Conservation (phyloP, 2,329 filamentous ascomycete species). For the Neocatenulostroma microsporum region DNA sequence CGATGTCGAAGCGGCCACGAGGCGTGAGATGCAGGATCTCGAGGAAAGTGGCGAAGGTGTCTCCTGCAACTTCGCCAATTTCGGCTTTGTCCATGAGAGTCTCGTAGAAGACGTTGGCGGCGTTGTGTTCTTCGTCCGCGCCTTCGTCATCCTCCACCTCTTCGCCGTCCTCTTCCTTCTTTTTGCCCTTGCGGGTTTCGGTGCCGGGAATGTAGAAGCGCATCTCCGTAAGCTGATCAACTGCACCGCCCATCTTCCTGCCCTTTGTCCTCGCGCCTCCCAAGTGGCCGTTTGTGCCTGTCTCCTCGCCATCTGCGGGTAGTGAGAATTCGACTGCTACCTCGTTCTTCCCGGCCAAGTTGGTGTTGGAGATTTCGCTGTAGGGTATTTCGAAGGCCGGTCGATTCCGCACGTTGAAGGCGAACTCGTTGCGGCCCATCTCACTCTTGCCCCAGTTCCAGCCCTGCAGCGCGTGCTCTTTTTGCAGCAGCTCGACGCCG, state of each 20-base stretch:
- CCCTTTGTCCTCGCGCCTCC: constrained; percentile 69
- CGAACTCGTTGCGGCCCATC: constrained; percentile 87
- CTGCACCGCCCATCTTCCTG: constrained; percentile 80
- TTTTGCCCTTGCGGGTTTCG: constrained; percentile 63
- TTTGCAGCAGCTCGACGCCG: constrained; percentile 81
- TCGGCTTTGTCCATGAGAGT: constrained; percentile 97
- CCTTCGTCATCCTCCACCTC: constrained; percentile 51
- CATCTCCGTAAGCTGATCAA: constrained; percentile 96
- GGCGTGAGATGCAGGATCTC: constrained; percentile 96
- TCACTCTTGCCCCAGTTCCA: constrained; percentile 99
- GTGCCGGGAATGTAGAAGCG: constrained; percentile 96
- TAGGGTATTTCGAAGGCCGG: constrained; percentile 96
- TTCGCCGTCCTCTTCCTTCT: constrained; percentile 63
- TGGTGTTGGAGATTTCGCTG: constrained; percentile 95
- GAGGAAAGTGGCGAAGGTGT: constrained; percentile 94
- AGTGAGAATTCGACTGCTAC: constrained; percentile 91
- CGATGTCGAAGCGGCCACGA: constrained; percentile 97
- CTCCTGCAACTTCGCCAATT: constrained; percentile 97
- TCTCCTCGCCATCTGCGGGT: constrained; percentile 61
- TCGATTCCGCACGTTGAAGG: constrained; percentile 94
- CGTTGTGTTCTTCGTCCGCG: constrained; percentile 74
- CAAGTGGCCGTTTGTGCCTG: constrained; percentile 63
- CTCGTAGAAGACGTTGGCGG: constrained; percentile 95
- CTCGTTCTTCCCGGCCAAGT: constrained; percentile 94
- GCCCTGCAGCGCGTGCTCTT: constrained; percentile 87